A percentile compares a stretch with the other conserved stretches of the same genome.
These are phyloP conservation scores for Didymella glomerata DNA, from an alignment of 2,329 filamentous ascomycete genomes.

Conservation along the genomic window DNA sequence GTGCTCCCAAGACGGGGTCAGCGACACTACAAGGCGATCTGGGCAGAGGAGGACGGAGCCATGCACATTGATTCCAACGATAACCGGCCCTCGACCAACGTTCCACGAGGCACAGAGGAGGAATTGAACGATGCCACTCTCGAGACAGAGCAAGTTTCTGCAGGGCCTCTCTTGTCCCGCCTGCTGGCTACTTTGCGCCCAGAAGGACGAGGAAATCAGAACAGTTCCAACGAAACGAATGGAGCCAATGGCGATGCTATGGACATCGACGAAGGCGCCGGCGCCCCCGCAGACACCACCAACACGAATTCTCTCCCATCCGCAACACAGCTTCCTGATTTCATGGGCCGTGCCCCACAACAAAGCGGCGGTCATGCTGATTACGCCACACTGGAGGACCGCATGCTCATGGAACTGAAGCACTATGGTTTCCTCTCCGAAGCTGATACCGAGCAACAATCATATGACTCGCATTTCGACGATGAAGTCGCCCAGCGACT, in stretches of 20 bases:
- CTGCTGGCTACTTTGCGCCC: conserved; percentile 83
- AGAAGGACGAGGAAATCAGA: conserved; percentile 69
- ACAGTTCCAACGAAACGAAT: conserved; percentile 64
- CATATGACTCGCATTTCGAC: conserved; percentile 90
- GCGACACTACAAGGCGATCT: conserved; percentile 86
- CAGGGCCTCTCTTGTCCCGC: conserved; percentile 84
- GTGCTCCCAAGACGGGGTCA: conserved; percentile 85
- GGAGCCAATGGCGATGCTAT: conserved; percentile 58
- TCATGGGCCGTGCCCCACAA: conserved; percentile 79
- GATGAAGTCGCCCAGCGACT: conserved; percentile 93
- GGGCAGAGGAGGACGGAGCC: conserved; percentile 90
- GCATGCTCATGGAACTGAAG: conserved; percentile 87
- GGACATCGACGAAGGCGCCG: conserved; percentile 57
- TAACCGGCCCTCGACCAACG: conserved; percentile 78
- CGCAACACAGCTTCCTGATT: conserved; percentile 82
- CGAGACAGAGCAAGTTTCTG: conserved; percentile 88
- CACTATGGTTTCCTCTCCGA: conserved; percentile 89
- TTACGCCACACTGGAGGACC: conserved; percentile 86
- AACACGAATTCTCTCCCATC: conserved; percentile 62
- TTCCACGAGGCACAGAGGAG: conserved; percentile 84
- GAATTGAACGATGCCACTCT: conserved; percentile 85
- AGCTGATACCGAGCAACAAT: conserved; percentile 69
- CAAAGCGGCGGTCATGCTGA: conserved; percentile 75
- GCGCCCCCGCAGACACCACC: conserved; percentile 44
- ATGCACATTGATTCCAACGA: conserved; percentile 75